These are phyloP conservation scores for Vaccinium corymbosum DNA, from an alignment of 148 eudicot genomes.

Conservation along the genomic window DNA sequence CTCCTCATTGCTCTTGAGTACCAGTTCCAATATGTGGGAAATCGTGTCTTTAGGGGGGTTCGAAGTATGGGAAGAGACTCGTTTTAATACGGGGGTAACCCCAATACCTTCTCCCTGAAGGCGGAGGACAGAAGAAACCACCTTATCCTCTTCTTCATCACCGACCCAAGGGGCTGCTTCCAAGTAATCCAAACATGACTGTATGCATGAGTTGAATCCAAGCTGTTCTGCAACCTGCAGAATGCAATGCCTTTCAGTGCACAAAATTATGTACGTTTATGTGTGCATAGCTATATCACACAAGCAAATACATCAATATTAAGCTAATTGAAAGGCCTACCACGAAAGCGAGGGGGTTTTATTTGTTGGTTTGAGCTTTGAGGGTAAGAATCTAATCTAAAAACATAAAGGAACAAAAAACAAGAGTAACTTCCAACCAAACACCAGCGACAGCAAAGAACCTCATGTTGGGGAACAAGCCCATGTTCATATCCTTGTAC, in stretches of 20 bases:
- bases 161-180: constrained; percentile 99
- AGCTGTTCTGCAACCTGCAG: constrained; percentile 75
- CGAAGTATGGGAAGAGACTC: constrained; percentile 54
- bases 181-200: constrained; percentile 75
- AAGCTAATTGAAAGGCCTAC: neutral
- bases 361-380: neutral
- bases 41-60: constrained; percentile 74
- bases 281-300: neutral
- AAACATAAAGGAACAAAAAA: neutral
- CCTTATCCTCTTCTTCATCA: constrained; percentile 92
- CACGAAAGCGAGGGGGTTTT: neutral
- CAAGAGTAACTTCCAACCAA: neutral
- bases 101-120: constrained; percentile 57
- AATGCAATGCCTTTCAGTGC: neutral
- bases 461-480: constrained; percentile 4
- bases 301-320: neutral
- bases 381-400: neutral
- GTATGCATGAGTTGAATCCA: constrained; percentile 61
- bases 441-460: neutral
- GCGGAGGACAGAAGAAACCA: constrained; percentile 64
- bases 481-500: neutral
- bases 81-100: constrained; percentile 66
- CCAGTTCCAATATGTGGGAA: constrained; percentile 63
- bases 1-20: constrained; percentile 84
- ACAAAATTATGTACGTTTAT: neutral